phyloP scores from a whole-genome alignment of 345 rosid genomes.

The Punica granatum region DNA sequence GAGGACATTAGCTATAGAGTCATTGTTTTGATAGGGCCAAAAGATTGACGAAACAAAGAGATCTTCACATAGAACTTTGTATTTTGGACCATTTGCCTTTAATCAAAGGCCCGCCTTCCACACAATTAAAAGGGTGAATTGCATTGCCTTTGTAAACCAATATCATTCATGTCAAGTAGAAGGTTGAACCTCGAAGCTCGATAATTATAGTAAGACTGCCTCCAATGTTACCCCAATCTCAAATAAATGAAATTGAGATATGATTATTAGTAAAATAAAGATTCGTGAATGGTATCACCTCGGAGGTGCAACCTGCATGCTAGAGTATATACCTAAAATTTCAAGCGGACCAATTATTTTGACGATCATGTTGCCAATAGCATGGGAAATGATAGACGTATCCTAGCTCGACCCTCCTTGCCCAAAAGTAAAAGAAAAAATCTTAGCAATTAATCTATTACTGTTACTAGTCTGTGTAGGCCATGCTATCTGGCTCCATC shows the following conservation, averaged over 20 bases:
- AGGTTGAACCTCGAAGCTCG: not conserved
- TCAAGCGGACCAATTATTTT: not conserved
- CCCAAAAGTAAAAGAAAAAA: not conserved
- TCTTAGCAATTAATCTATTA: not conserved
- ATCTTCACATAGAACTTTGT: not conserved
- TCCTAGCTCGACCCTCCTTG: too few relatives aligned
- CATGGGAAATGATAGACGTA: too few relatives aligned
- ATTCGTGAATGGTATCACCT: not conserved
- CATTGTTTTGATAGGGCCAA: not conserved
- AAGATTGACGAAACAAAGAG: not conserved
- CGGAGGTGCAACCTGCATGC: not conserved
- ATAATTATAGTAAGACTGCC: not conserved
- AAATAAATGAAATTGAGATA: not conserved
- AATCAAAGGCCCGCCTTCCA: not conserved
- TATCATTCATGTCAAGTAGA: not conserved
- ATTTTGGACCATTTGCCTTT: not conserved
- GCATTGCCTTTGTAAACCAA: not conserved
- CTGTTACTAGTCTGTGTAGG: not conserved
- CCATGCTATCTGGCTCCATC: not conserved
- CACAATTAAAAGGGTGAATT: not conserved
- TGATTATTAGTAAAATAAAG: not conserved
- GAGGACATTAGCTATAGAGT: not conserved
- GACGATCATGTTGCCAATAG: not conserved
- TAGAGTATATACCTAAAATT: too few relatives aligned
- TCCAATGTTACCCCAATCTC: not conserved